These are phyloP conservation scores for Talaromyces nanjingensis DNA, from an alignment of 495 filamentous ascomycete genomes.

Conservation along the genomic window DNA sequence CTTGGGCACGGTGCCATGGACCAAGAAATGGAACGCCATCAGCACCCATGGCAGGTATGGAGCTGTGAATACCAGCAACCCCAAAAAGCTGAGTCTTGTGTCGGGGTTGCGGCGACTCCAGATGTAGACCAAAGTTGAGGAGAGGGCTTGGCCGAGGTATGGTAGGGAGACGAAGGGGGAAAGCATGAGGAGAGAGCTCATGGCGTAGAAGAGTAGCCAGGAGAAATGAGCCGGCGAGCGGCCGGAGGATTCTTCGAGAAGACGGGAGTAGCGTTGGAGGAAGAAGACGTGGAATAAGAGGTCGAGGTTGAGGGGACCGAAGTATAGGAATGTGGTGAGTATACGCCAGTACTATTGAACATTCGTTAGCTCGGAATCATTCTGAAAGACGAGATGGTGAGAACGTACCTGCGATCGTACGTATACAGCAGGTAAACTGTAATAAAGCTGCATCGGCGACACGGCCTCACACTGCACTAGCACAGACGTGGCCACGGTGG, in stretches of 20 bases:
- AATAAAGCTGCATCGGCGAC: slow-evolving; percentile 90
- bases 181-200: slow-evolving; percentile 63
- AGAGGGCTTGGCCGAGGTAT: slow-evolving; percentile 85
- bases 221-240: slow-evolving; percentile 87
- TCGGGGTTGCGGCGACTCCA: slow-evolving; percentile 95
- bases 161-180: slow-evolving; percentile 80
- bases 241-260: slow-evolving; percentile 89
- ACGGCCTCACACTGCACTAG: slow-evolving; percentile 89
- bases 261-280: slow-evolving; percentile 89
- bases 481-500: slow-evolving; percentile 79
- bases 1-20: slow-evolving; percentile 84
- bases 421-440: slow-evolving; percentile 90
- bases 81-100: slow-evolving; percentile 83
- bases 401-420: slow-evolving; percentile 67
- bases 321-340: slow-evolving; percentile 91
- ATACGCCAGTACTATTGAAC: slow-evolving; percentile 82
- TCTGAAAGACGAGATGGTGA: not conserved
- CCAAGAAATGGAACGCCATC: slow-evolving; percentile 77
- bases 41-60: slow-evolving; percentile 96
- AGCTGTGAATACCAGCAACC: slow-evolving; percentile 82
- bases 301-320: slow-evolving; percentile 89
- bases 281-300: slow-evolving; percentile 99
- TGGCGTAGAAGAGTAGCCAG: slow-evolving; percentile 86
- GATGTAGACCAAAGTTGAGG: slow-evolving; percentile 91
- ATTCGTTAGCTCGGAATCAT: slow-evolving; percentile 13